Evolutionary conservation across 176 grass and related monocot species (phyloP), one percentile per base, ranked within the genome.

Genomic region (Echinochloa phyllopogon): DNA sequence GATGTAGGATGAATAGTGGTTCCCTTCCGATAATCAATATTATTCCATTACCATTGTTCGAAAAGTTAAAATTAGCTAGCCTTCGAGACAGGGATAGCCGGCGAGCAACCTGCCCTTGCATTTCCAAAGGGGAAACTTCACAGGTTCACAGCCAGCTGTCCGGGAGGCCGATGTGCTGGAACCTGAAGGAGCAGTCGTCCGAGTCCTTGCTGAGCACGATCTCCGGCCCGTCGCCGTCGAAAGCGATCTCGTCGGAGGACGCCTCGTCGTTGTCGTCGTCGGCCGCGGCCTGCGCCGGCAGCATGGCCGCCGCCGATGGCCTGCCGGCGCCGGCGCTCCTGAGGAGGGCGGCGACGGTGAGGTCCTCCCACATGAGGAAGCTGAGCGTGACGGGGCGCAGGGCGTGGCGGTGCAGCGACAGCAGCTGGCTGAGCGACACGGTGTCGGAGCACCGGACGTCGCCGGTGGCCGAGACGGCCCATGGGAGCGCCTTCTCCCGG

Each of bases 371-470:
- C 86, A 91, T 43, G 83, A 94, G 62, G 29, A 94, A 80, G 55
- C 84, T 72, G 47, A 91, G 86, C 7, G 83, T 72, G 70, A 94
- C 84, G 5, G 92, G 92, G 27, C 66, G 87, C 60, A 91, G 52
- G 2, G 89, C 86, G 17, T 91, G 89, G 33, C 89, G 92, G 76
- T 91, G 92, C 61, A 94, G 63, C 6, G 92, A 87, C 15, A 94
- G 89, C 20, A 87, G 91, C 65, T 94, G 89, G 83, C 92, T 91
- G 55, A 94, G 89, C 9, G 92, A 94, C 64, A 94, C 92, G 1
- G 92, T 91, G 76, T 94, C 89, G 1, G 86, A 83, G 83, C 89
- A 94, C 37, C 88, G 79, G 86, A 94, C 73, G 48, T 88, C 89
- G 6, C 92, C 92, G 2, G 86, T 63, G 11, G 89, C 87, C 16